Evolutionary conservation across 202 grass and related monocot species (phyloP), one percentile per base, ranked within the genome.

Genomic region (Setaria viridis): DNA sequence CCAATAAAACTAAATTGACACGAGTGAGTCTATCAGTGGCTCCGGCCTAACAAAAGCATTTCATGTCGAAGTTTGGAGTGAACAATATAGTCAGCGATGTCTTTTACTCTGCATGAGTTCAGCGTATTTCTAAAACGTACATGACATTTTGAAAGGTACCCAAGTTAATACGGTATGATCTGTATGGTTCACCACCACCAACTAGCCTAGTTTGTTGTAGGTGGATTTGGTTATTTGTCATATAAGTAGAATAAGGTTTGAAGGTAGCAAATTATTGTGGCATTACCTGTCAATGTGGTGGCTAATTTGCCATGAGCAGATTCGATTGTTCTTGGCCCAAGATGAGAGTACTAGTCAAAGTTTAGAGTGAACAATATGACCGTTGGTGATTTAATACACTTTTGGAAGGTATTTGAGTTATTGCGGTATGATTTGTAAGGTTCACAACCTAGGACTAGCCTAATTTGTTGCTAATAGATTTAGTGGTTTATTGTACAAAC

Each of bases 351-450:
- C 6, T 41, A 0, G 39, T 41, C 39, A 41, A 41, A 41, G 4
- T 41, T 41, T 41, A 41, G 39, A 41, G 39, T 6, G 4, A 41
- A 41, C 39, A 5, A 41, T 41, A 41, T 41, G 39, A 41, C 4
- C 5, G 0, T 41, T 41, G 39, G 39, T 41, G 6, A 41, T 41
- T 55, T 7, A 17, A 17, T 16, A 7, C 17, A 16, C 2, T 15
- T 17, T 32, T 16, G 9, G 11, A 2, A 21, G 6, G 57, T 6
- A 0, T 9, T 0, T 0, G n/a, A 64, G 2, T 49, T 64, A 66
- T 13, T 50, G 0, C 0, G 0, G 8, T 8, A 14, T n/a, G 11
- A 12, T 50, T 1, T 11, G 0, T 70, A n/a, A 0, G 15, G 5
- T 69, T n/a, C 11, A 45, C 0, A 12, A 0, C 9, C 4, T 33